A percentile compares a stretch with the other conserved stretches of the same genome.
Conservation (phyloP, 345 rosid species). For the Bruguiera sexangula region DNA sequence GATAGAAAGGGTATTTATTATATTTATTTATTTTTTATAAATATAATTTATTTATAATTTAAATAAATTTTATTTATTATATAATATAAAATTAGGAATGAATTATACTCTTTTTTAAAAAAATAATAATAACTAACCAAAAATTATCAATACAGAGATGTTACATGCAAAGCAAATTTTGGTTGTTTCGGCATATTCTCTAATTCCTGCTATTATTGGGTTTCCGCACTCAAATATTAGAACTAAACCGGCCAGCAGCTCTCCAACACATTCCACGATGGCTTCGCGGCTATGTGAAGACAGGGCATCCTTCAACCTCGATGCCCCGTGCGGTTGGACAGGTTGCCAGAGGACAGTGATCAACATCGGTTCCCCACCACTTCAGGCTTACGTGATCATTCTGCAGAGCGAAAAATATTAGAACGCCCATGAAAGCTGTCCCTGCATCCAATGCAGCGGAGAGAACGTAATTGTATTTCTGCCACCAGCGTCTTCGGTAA, state of each 20-base stretch:
- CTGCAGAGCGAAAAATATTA: conserved; percentile 85
- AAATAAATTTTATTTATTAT: too few species aligned
- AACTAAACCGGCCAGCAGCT: conserved; percentile 13
- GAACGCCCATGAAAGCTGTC: conserved; percentile 96
- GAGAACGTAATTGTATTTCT: conserved; percentile 90
- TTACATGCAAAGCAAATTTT: not conserved
- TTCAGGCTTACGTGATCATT: conserved; percentile 52
- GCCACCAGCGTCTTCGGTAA: conserved; percentile 96
- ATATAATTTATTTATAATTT: too few species aligned
- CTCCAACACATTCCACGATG: not conserved
- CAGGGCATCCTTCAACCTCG: conserved; percentile 56
- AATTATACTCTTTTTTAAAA: too few species aligned
- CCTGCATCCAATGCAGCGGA: conserved; percentile 98
- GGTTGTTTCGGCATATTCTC: not conserved
- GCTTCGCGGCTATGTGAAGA: conserved; percentile 24
- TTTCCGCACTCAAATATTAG: not conserved
- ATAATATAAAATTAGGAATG: too few species aligned
- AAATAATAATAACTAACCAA: too few species aligned
- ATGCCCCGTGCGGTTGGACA: conserved; percentile 94
- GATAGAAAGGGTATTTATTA: too few species aligned
- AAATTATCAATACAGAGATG: too few species aligned
- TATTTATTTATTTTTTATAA: too few species aligned
- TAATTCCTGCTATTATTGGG: not conserved
- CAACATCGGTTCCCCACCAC: conserved; percentile 92
- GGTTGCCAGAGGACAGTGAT: conserved; percentile 88